These are phyloP conservation scores for Ustilago crameri DNA, from an alignment of 1,284 basidiomycete genomes.

Conservation along the genomic window DNA sequence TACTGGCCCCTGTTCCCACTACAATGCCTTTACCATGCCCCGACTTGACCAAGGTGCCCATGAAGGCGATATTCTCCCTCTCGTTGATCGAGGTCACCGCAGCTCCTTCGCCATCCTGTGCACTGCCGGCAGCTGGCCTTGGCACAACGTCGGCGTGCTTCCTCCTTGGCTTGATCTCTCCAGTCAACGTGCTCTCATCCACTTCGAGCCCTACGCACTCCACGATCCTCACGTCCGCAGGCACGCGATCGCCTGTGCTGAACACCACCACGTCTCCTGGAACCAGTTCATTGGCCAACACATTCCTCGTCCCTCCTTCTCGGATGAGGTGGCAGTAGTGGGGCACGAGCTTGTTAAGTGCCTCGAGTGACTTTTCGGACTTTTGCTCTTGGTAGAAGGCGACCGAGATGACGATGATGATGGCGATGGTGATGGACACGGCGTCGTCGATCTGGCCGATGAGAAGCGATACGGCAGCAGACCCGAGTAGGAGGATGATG, in stretches of 20 bases:
- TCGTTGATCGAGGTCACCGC: conserved; percentile 76
- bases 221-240: conserved; percentile 88
- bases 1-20: conserved; percentile 86
- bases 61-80: conserved; percentile 88
- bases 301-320: conserved; percentile 72
- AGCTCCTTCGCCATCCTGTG: not conserved
- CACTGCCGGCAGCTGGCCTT: conserved; percentile 41
- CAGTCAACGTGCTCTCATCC: conserved; percentile 93
- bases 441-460: conserved; percentile 96
- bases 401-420: conserved; percentile 91
- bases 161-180: conserved; percentile 84
- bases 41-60: conserved; percentile 95
- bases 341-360: conserved; percentile 93
- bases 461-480: conserved; percentile 84
- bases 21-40: conserved; percentile 88
- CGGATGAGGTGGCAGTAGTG: conserved; percentile 93
- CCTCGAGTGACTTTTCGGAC: conserved; percentile 92
- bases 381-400: conserved; percentile 95
- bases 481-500: conserved; percentile 87
- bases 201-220: conserved; percentile 85
- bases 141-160: conserved; percentile 74
- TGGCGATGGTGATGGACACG: conserved; percentile 90
- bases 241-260: conserved; percentile 86
- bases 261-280: conserved; percentile 93
- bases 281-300: conserved; percentile 92